Percentiles rank a stretch among this genome's conserved stretches.
These are phyloP conservation scores for Voacanga thouarsii DNA, from an alignment of 257 asterid genomes.

Conservation along the genomic window DNA sequence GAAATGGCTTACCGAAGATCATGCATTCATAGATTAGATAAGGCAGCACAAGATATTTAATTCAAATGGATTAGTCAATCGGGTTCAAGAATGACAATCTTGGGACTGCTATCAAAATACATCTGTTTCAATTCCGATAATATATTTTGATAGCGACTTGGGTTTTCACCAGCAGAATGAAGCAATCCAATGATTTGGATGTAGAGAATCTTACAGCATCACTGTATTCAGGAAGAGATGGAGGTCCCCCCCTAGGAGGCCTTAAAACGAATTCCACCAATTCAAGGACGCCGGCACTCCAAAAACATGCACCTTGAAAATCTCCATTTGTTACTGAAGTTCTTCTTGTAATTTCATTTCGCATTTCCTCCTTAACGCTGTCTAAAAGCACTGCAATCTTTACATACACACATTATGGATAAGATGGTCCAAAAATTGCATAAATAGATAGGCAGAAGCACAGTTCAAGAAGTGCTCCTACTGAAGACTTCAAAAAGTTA, in stretches of 20 bases:
- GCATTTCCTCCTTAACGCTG: constrained; percentile 71
- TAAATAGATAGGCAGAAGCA: neutral
- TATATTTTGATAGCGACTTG: neutral
- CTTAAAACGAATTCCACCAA: constrained; percentile 67
- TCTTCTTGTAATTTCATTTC: constrained; percentile 32
- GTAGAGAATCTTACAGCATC: constrained; percentile 65
- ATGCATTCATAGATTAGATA: neutral
- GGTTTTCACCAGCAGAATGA: neutral
- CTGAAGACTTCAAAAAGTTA: constrained; percentile 11
- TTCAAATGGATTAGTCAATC: neutral
- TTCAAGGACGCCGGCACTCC: constrained; percentile 68
- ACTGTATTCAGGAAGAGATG: constrained; percentile 73
- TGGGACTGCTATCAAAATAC: neutral
- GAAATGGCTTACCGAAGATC: neutral
- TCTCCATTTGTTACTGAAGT: constrained; percentile 22
- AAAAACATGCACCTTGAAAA: constrained; percentile 35
- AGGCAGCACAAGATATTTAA: neutral
- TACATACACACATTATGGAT: constrained; percentile 10
- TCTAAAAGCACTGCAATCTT: constrained; percentile 79
- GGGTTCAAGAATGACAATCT: neutral
- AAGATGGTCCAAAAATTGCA: neutral
- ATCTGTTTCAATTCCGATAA: neutral
- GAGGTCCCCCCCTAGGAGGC: constrained; percentile 92
- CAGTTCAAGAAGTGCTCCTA: neutral
- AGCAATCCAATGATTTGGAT: neutral